These are phyloP conservation scores for Curvularia sp. DNA, from an alignment of 2,329 filamentous ascomycete genomes.

Conservation along the genomic window DNA sequence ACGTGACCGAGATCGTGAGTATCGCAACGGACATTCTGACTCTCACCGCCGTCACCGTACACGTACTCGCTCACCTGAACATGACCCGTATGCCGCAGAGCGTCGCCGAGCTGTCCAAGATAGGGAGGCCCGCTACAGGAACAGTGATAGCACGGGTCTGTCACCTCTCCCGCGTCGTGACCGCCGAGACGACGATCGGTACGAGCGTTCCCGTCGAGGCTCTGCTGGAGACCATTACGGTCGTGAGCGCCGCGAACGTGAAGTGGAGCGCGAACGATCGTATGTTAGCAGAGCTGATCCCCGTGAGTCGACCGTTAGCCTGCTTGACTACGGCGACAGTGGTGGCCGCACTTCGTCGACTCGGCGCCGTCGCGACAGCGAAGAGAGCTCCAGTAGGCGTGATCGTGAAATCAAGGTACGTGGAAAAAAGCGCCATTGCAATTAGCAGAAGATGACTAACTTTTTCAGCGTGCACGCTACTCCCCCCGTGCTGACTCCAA, in stretches of 20 bases:
- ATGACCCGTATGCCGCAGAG: constrained; percentile 93
- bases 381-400: constrained; percentile 57
- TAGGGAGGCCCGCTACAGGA: constrained; percentile 91
- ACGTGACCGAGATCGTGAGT: constrained; percentile 50
- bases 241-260: constrained; percentile 83
- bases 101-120: constrained; percentile 91
- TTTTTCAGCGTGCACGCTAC: constrained; percentile 55
- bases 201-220: constrained; percentile 64
- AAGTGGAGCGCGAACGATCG: constrained; percentile 86
- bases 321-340: constrained; percentile 86
- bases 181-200: constrained; percentile 48
- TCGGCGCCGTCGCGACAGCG: constrained; percentile 77
- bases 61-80: constrained; percentile 86
- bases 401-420: constrained; percentile 56
- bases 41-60: constrained; percentile 58
- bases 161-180: constrained; percentile 59
- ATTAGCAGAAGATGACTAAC: constrained; percentile 21
- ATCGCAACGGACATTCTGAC: constrained; percentile 50
- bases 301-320: constrained; percentile 75
- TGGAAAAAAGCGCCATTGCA: constrained; percentile 1
- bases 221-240: constrained; percentile 72
- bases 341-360: constrained; percentile 59
- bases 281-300: constrained; percentile 82
- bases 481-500: constrained; percentile 62
- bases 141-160: constrained; percentile 72